A percentile compares a stretch with the other conserved stretches of the same genome.
Evolutionary conservation across 345 rosid species (phyloP).

Genomic region (Anastatica hierochuntica): DNA sequence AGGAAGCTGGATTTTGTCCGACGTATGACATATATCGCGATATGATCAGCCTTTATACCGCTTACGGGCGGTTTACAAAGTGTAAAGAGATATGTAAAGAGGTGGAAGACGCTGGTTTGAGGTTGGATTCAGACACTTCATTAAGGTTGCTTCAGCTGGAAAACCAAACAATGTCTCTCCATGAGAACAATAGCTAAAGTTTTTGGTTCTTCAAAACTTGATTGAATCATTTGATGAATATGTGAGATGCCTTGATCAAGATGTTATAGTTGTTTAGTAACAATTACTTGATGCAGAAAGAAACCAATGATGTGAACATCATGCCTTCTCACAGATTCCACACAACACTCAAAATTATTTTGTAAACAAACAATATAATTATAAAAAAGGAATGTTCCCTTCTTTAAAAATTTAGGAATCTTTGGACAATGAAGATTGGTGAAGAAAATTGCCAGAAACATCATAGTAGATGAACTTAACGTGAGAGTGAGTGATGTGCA

Average conservation of each 20-base stretch:
- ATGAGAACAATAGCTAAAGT: too few species aligned
- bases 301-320: too few species aligned
- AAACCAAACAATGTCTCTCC: conserved; percentile 10
- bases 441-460: conserved; percentile 42
- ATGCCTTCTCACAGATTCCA: too few species aligned
- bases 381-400: too few species aligned
- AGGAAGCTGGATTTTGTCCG: conserved; percentile 77
- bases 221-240: too few species aligned
- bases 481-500: conserved; percentile 28
- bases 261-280: too few species aligned
- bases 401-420: background rate
- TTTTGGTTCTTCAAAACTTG: too few species aligned
- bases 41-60: conserved; percentile 39
- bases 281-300: too few species aligned
- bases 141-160: conserved; percentile 34
- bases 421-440: conserved; percentile 33
- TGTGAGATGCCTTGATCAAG: too few species aligned
- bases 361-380: too few species aligned
- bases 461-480: conserved; percentile 36
- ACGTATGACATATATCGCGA: conserved; percentile 56
- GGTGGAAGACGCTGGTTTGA: conserved; percentile 68
- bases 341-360: too few species aligned
- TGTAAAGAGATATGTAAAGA: conserved; percentile 61
- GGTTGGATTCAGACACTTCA: conserved; percentile 33
- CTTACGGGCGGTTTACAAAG: conserved; percentile 57